Evolutionary conservation across 2,329 filamentous ascomycete species (phyloP), one percentile per base, ranked within the genome.

Genomic region (Fusarium chlamydosporum): DNA sequence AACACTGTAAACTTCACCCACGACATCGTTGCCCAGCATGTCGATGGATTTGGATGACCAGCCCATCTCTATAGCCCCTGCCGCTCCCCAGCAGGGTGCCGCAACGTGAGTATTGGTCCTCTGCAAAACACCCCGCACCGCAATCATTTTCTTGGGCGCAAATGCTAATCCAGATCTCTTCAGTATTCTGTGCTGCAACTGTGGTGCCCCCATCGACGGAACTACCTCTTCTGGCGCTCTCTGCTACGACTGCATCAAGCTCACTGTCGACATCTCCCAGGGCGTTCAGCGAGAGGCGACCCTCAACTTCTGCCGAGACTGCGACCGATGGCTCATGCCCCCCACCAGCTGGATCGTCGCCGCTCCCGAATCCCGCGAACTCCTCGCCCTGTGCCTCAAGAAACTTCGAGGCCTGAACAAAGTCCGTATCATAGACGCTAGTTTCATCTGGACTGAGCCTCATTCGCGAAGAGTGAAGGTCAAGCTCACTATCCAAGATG

Each of bases 391-490:
- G 46, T 99, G 96, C 80, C 84, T 99, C 71, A 91, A 93, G 77
- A 96, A 96, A 80, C 82, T 99, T 68, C 86, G 92, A 68, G 94
- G 94, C 31, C 82, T 99, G 68, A 89, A 91, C 78, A 97, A 96
- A 83, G 92, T 97, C 72, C 88, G 96, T 65, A 96, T 99, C 75
- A 94, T 97, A 75, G 96, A 99, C 78, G 96, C 96, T 46, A 92
- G 89, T 75, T 99, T 98, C 78, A 92, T 98, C 77, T 99, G 96
- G 96, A 99, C 96, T 2, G 96, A 99, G 80, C 95, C 96, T 12
- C 96, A 99, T 82, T 97, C 94, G 74, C 87, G 93, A 76, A 86
- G 96, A 78, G 87, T 98, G 69, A 96, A 94, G 82, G 90, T 98
- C 79, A 97, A 97, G 84, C 91, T 99, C 79, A 98, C 96, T 1